Percentiles rank a stretch among this genome's conserved stretches.
Conservation (phyloP, 2,329 filamentous ascomycete genomes). For the Xylariomycetidae sp. region DNA sequence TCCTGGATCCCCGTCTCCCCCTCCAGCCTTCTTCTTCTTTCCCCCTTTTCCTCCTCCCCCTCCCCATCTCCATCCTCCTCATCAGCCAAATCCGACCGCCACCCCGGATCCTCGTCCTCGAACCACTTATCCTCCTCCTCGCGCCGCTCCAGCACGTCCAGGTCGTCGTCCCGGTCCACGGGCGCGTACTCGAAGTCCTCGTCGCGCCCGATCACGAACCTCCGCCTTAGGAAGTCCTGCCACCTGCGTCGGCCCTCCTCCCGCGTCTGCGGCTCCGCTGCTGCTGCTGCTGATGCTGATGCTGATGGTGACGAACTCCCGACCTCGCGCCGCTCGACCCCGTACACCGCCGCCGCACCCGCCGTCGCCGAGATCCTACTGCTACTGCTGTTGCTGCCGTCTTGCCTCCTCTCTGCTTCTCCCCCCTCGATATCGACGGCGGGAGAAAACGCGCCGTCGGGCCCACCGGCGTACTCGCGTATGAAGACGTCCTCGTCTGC, state of each 20-base stretch:
- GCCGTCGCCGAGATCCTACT: too few species aligned
- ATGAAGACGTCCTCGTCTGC: slow-evolving; percentile 16
- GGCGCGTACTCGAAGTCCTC: slow-evolving; percentile 70
- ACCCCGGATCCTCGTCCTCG: slow-evolving; percentile 70
- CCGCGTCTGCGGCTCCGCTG: slow-evolving; percentile 38
- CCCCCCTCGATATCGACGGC: neutral
- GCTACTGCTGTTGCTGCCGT: slow-evolving; percentile 62
- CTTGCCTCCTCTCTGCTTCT: slow-evolving; percentile 47
- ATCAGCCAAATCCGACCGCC: slow-evolving; percentile 32
- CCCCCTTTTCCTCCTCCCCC: slow-evolving; percentile 15
- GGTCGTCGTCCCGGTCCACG: slow-evolving; percentile 69
- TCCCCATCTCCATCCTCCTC: slow-evolving; percentile 17
- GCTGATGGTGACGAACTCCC: too few species aligned
- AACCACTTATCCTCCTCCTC: slow-evolving; percentile 73
- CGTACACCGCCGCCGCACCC: slow-evolving; percentile 63
- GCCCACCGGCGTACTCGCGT: slow-evolving; percentile 16
- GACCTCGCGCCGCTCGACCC: too few species aligned
- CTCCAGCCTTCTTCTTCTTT: slow-evolving; percentile 17
- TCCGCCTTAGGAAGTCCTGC: slow-evolving; percentile 65
- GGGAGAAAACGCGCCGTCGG: too few species aligned
- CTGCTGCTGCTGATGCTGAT: slow-evolving; percentile 8
- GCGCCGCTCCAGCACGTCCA: slow-evolving; percentile 58
- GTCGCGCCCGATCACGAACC: slow-evolving; percentile 73
- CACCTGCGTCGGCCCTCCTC: slow-evolving; percentile 66
- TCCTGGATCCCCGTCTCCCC: slow-evolving; percentile 72